These are phyloP conservation scores for Arthrobotrys megalospora DNA, from an alignment of 2,329 filamentous ascomycete species.

Conservation along the genomic window DNA sequence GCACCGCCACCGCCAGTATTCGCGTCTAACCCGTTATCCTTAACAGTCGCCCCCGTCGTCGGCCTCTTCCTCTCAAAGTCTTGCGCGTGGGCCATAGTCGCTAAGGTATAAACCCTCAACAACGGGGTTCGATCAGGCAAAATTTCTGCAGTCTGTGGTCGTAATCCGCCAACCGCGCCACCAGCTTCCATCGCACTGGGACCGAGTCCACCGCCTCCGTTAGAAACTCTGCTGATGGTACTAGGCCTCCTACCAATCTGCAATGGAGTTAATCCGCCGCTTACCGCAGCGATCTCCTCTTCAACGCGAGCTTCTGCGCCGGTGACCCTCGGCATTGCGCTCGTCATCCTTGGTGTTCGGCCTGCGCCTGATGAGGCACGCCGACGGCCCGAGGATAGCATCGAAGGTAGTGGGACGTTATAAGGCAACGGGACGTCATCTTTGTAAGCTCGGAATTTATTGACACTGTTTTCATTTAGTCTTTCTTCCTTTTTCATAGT, in stretches of 20 bases:
- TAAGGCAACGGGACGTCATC: constrained; percentile 87
- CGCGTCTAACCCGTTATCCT: constrained; percentile 63
- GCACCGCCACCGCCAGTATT: constrained; percentile 31
- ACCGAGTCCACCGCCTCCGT: constrained; percentile 20
- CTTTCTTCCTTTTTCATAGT: no score
- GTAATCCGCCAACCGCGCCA: constrained; percentile 30
- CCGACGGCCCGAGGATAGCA: constrained; percentile 66
- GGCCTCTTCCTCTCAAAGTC: constrained; percentile 88
- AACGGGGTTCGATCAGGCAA: constrained; percentile 56
- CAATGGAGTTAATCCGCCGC: constrained; percentile 49
- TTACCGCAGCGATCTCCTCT: constrained; percentile 50
- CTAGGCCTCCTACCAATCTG: constrained; percentile 25
- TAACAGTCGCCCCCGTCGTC: constrained; percentile 66
- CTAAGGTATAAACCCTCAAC: constrained; percentile 65
- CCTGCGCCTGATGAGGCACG: constrained; percentile 45
- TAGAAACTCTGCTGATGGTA: neutral
- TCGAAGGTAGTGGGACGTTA: constrained; percentile 72
- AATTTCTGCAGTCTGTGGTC: constrained; percentile 19
- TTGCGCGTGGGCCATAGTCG: constrained; percentile 87
- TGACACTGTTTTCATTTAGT: constrained; percentile 70
- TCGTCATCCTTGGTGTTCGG: constrained; percentile 27
- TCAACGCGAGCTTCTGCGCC: constrained; percentile 63
- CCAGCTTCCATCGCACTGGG: constrained; percentile 62
- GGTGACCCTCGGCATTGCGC: constrained; percentile 42
- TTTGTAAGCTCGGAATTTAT: constrained; percentile 87